Base-by-base conservation (phyloP, 768 basidiomycete genomes). In the Auricularia sp. region DNA sequence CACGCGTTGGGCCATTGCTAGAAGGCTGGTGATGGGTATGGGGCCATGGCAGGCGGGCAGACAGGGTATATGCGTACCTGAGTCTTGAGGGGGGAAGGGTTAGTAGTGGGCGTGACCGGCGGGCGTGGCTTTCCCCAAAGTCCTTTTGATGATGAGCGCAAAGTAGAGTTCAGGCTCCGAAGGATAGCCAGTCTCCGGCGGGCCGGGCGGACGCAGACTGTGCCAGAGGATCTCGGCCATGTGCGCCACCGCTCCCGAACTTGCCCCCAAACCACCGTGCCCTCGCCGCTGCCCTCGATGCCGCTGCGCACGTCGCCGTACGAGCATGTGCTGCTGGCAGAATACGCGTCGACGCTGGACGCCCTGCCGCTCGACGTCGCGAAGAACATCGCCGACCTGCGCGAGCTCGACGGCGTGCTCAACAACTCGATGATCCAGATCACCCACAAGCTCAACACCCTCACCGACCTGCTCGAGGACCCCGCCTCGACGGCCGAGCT, bases 401-500 rank as follows among this genome's bases (percentile, higher is more conserved):
- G 94, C 68, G 97, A 99, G 78, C 90, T 99, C 77, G 97, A 98
- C 75, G 97, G 96, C 65, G 97, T 99, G 66, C 84, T 99, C 69
- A 94, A 94, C 69, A 81, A 90, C 54, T 92, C 92, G 67, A 89
- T 96, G 76, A 74, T 85, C 68, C 80, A 83, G 69, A 89, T 99
- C 72, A 93, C 90, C 65, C 70, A 81, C 56, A 93, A 93, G 76
- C 88, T 98, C 68, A 81, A 84, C 65, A 73, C 75, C 45, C 87
- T 99, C 69, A 89, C 87, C 47, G 72, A 78, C 65, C 85, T 92
- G 83, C 86, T 97, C 71, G 87, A 92, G 72, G 79, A 83, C 65
- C 80, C 83, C 69, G 71, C 75, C 2, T 80, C 78, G 21, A 74
- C 78, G 4, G 87, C 86, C 70, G 85, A 87, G 71, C 86, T 92